Percentiles rank a stretch among this genome's conserved stretches.
Evolutionary conservation across 805 yeast genomes (phyloP).

Genomic region (Barnettozyma sp.): DNA sequence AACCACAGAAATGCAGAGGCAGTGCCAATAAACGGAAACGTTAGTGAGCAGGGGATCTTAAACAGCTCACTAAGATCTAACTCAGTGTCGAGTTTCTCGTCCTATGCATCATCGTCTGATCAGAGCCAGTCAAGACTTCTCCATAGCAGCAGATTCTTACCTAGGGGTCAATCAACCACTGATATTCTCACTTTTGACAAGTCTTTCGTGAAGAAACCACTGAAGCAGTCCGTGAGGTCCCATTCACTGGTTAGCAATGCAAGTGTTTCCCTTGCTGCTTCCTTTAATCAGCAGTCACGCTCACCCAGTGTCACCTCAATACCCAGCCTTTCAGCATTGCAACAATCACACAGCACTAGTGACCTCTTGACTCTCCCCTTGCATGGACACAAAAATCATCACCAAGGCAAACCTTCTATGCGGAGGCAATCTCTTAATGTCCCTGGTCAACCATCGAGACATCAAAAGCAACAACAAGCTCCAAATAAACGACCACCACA

Average conservation of each 20-base stretch:
- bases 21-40: not conserved
- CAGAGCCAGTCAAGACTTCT: conserved; percentile 18
- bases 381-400: too few relatives aligned
- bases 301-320: conserved; percentile 3
- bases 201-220: conserved; percentile 6
- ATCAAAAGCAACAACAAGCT: conserved; percentile 6
- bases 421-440: conserved; percentile 6
- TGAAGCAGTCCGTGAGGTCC: conserved; percentile 1
- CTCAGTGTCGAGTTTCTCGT: conserved; percentile 21
- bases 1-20: too few relatives aligned
- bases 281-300: too few relatives aligned
- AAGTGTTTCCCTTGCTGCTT: too few relatives aligned
- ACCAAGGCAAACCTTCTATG: too few relatives aligned
- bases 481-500: conserved; percentile 4
- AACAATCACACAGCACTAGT: conserved; percentile 1
- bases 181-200: conserved; percentile 20
- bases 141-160: conserved; percentile 12
- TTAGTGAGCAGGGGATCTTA: too few relatives aligned
- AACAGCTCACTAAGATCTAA: conserved; percentile 10
- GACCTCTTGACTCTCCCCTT: conserved; percentile 5
- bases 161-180: conserved; percentile 21
- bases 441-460: conserved; percentile 1
- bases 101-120: conserved; percentile 14
- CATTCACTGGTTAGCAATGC: conserved; percentile 2
- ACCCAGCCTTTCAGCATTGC: conserved; percentile 1